phyloP scores from a whole-genome alignment of 768 basidiomycete species.

The Leucocoprinus birnbaumii region DNA sequence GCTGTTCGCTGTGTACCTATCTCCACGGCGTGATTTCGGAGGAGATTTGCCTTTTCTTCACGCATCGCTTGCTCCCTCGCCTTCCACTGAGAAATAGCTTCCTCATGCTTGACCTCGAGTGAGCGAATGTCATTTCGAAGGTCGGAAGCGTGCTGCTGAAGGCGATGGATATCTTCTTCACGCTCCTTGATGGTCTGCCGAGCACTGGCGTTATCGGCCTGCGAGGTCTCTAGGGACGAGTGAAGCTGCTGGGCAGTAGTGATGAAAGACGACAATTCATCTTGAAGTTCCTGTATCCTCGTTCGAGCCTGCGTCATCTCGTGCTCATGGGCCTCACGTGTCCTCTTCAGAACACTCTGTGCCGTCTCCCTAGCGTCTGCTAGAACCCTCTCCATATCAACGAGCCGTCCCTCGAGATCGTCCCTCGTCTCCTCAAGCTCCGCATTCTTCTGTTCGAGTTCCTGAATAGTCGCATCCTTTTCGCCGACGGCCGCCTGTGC shows the following conservation, averaged over 20 bases:
- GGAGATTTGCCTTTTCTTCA: slow-evolving; percentile 1
- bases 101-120: neutral
- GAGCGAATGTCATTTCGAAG: neutral
- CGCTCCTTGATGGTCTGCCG: neutral
- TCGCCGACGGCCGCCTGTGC: neutral
- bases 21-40: slow-evolving; percentile 3
- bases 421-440: neutral
- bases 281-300: slow-evolving; percentile 2
- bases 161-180: neutral
- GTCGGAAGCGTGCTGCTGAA: neutral
- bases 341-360: neutral
- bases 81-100: neutral
- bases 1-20: neutral
- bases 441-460: neutral
- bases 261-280: slow-evolving; percentile 1
- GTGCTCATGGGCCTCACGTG: neutral
- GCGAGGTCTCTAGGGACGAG: slow-evolving; percentile 1
- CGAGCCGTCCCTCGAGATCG: neutral
- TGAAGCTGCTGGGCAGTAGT: slow-evolving; percentile 3
- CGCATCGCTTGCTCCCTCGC: neutral
- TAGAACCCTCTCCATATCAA: neutral
- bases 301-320: neutral
- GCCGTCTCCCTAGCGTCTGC: neutral
- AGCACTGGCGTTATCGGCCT: neutral
- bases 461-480: neutral